Percentiles rank a stretch among this genome's conserved stretches.
These are phyloP conservation scores for Geotrichum australiense DNA, from an alignment of 1,139 yeast genomes.

Conservation along the genomic window DNA sequence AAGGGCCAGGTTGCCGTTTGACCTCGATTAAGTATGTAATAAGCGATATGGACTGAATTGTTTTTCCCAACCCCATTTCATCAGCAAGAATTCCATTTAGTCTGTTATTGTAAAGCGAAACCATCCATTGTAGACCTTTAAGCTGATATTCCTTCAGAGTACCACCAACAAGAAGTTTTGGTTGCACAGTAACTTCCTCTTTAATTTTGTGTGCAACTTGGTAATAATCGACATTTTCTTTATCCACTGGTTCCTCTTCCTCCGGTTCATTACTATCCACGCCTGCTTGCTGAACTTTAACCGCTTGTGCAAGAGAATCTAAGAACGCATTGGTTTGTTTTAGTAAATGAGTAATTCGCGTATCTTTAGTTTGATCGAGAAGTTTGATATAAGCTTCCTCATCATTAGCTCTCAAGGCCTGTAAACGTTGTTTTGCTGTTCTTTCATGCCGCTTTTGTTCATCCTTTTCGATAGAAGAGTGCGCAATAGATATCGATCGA, in stretches of 20 bases:
- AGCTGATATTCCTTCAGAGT: constrained; percentile 85
- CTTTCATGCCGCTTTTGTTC: constrained; percentile 81
- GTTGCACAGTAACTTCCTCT: constrained; percentile 77
- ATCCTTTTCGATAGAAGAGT: constrained; percentile 73
- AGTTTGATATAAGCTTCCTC: constrained; percentile 95
- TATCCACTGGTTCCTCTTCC: constrained; percentile 37
- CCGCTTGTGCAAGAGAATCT: constrained; percentile 88
- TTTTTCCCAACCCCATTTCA: constrained; percentile 89
- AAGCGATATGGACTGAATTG: constrained; percentile 76
- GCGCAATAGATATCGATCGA: constrained; percentile 48
- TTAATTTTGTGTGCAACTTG: constrained; percentile 87
- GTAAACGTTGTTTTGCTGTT: constrained; percentile 95
- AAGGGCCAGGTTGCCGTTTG: constrained; percentile 51
- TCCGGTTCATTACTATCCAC: constrained; percentile 23
- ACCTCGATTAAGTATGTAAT: constrained; percentile 67
- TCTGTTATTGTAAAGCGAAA: constrained; percentile 84
- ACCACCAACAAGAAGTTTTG: constrained; percentile 86
- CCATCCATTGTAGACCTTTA: constrained; percentile 98
- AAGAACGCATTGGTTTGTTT: constrained; percentile 86
- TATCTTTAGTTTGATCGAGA: constrained; percentile 94
- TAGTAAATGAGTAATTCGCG: constrained; percentile 91
- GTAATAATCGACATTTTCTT: constrained; percentile 73
- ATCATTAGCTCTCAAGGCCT: constrained; percentile 95
- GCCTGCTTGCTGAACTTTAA: constrained; percentile 66
- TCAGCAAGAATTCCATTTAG: constrained; percentile 93